Base-by-base conservation (phyloP, 2,329 filamentous ascomycete genomes). In the Knoxdaviesia proteae region DNA sequence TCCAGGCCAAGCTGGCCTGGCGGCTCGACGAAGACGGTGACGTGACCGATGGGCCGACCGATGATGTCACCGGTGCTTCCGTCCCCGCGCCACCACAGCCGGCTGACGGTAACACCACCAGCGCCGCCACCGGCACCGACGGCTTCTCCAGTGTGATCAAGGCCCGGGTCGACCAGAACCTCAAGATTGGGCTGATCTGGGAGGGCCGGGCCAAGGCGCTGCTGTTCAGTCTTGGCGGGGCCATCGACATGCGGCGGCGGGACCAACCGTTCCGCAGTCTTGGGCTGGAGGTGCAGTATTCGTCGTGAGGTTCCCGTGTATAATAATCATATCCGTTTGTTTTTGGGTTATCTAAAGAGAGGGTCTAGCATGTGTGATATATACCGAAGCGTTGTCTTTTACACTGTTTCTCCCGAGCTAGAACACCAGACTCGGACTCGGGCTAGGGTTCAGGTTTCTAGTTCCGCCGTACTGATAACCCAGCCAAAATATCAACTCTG, bases 201-300 rank as follows among this genome's bases (percentile, higher is more conserved):
- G 88, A 96, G 57, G 87, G 88, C 2, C 71, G 86, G 43, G 73
- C 92, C 46, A 94, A 96, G 63, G 88, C 93, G 50, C 63, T 98
- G 46, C 68, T 98, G 45, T 92, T 96, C 56, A 93, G 84, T 51
- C 68, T 94, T 37, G 90, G 90, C 7, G 84, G 84, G 45, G 83
- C 77, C 41, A 74, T 98, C 44, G 86, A 93, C 55, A 67, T 90
- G 53, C 76, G 74, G 53, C 75, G 73, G 52, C 66, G 76, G 48
- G 81, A 87, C 55, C 78, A 82, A 53, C 79, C 84, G 36, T 80
- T 90, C 53, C 71, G 80, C 47, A 80, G 74, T 5, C 64, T 90
- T 44, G 83, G 83, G 8, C 58, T 90, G 44, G 82, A 88, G 60
- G 66, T 90, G 38, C 82, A 87, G 55, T 90, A 86, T 59, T 88